Evolutionary conservation across 768 basidiomycete genomes (phyloP), one percentile per base, ranked within the genome.

Genomic region (Xanthoconium stramineum): DNA sequence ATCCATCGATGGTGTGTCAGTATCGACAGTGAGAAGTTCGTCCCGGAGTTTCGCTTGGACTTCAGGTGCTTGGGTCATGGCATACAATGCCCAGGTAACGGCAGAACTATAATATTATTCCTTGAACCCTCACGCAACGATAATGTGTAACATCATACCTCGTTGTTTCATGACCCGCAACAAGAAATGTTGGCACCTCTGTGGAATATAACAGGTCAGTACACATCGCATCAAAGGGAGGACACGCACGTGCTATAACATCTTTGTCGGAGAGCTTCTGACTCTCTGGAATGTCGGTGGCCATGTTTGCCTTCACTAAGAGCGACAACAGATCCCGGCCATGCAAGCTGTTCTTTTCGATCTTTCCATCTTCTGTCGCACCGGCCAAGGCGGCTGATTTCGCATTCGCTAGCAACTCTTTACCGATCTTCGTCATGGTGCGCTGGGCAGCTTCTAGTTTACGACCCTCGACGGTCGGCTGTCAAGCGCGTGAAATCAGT

Each of bases 1-100:
- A 33, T 91, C 88, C 83, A 89, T 88, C 5, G 78, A 76, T 3
- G 88, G 87, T 1, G 71, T 80, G 11, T 86, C 82, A 0, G 81
- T 83, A 1, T 75, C 62, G 12, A 85, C 71, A 0, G 70, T 63
- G 9, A 80, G 68, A 1, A 86, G 72, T 62, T 91, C 88, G 2
- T 80, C 75, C 1, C 85, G 77, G 0, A 91, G 76, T 58, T 80
- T 80, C 10, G 61, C 70, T 58, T 89, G 86, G 5, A 80, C 69
- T 1, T 76, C 71, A 0, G 75, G 75, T 42, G 80, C 59, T 56
- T 79, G 73, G 0, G 80, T 72, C 8, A 90, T 72, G 1, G 80
- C 78, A 61, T 75, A 85, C 0, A 89, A 68, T 6, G 81, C 78
- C 86, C 87, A 90, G 3, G 78, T 75, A 2, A 78, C 74, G 1